Evolutionary conservation across 441 rosid species (phyloP), one percentile per base, ranked within the genome.

Genomic region (Macaranga tanarius): DNA sequence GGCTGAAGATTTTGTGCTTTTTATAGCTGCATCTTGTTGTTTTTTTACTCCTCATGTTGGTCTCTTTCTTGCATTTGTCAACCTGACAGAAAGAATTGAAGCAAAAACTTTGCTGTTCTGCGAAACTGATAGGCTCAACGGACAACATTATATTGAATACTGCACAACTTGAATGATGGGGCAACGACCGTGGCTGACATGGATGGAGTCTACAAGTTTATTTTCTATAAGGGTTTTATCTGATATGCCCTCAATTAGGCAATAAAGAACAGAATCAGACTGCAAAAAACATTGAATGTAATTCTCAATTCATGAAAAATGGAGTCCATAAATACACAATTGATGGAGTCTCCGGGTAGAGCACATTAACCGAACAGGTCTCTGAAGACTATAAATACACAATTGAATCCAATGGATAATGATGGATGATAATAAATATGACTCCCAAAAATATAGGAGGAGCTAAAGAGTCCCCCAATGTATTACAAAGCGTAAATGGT

Each of bases 1-100:
- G 50, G 67, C 20, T 50, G 16, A 34, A 45, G 62, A 25, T 25
- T 59, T 47, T 73, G 71, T 61, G 76, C 69, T 64, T 63, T n/a
- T 44, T 61, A 72, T 73, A 25, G 47, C 38, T 3, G 72, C 12
- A 22, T 26, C 12, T 47, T 23, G 59, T 9, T 22, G 9, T 19
- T 28, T 2, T 20, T 17, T 17, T 13, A 8, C 22, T 4, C 40
- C 7, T 34, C 7, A 34, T 3, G 38, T 34, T 34, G 38, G 38
- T 34, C 38, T 34, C 38, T 34, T 25, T 50, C 26, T 60, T 62
- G 60, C 55, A 50, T 65, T 64, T 25, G 52, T 40, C 25, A 25
- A 7, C 55, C 17, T 17, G 65, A 61, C 65, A 61, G 23, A 61
- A 61, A 20, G 3, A 12, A 11, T 17, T n/a, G 9, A 17, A 34